Conservation (phyloP, 176 grass and related monocot species). For the Cocos nucifera region DNA sequence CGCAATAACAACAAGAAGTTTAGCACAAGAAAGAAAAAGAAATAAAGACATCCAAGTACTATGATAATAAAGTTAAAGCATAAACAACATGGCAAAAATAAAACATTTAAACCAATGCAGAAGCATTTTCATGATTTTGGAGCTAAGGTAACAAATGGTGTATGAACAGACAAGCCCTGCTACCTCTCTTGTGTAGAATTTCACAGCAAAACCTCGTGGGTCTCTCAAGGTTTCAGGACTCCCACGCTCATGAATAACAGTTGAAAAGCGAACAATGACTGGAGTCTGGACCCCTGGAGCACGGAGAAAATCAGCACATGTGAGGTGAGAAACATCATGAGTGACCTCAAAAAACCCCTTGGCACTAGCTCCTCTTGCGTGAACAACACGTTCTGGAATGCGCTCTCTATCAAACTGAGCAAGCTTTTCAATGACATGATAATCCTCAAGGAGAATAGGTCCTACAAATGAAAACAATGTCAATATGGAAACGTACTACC, state of each 20-base stretch:
- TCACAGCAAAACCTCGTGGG: conserved; percentile 8
- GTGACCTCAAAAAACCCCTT: conserved; percentile 15
- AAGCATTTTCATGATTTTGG: too few relatives aligned
- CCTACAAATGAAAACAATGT: conserved; percentile 2
- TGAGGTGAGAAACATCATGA: conserved; percentile 17
- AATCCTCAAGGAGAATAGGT: conserved; percentile 13
- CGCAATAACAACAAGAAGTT: too few relatives aligned
- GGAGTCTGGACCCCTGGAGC: conserved; percentile 18
- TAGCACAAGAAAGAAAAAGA: too few relatives aligned
- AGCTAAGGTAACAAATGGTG: too few relatives aligned
- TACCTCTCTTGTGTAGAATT: conserved; percentile 9
- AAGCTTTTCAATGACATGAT: conserved; percentile 17
- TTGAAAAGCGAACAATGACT: conserved; percentile 24
- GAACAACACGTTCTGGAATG: too few relatives aligned
- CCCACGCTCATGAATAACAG: conserved; percentile 16
- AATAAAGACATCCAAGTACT: too few relatives aligned
- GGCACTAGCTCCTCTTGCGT: conserved; percentile 11
- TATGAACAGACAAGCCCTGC: too few relatives aligned
- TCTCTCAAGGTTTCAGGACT: conserved; percentile 20
- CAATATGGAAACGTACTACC: too few relatives aligned
- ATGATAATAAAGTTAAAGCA: too few relatives aligned
- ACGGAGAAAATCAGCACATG: conserved; percentile 16
- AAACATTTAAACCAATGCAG: too few relatives aligned
- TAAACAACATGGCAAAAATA: too few relatives aligned
- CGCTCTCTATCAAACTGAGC: too few relatives aligned